A percentile compares a stretch with the other conserved stretches of the same genome.
Evolutionary conservation across 148 eudicot species (phyloP).

Genomic region (Fagopyrum esculentum): DNA sequence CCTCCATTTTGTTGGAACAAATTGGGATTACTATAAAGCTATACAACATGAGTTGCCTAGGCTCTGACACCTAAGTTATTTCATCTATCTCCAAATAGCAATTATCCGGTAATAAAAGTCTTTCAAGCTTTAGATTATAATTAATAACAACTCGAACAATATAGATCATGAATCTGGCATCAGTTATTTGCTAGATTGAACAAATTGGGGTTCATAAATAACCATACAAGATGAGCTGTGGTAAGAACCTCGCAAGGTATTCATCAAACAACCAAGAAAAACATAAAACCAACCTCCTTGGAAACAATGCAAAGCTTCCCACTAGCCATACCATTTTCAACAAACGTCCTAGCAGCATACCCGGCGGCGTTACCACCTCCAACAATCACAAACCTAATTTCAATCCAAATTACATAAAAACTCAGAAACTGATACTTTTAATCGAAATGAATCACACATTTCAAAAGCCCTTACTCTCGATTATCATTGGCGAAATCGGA

Average conservation of each 20-base stretch:
- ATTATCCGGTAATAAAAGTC: too few species aligned
- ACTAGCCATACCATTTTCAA: constrained; percentile 82
- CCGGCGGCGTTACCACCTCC: constrained; percentile 99
- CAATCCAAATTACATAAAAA: not conserved
- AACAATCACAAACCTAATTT: constrained; percentile 72
- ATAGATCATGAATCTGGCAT: too few species aligned
- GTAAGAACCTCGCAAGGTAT: not conserved
- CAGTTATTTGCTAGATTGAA: too few species aligned
- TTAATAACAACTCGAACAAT: too few species aligned
- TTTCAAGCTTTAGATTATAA: too few species aligned
- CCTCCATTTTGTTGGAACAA: not conserved
- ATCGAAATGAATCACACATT: not conserved
- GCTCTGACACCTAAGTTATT: too few species aligned
- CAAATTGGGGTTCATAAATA: too few species aligned
- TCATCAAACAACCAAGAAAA: not conserved
- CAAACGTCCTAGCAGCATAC: constrained; percentile 86
- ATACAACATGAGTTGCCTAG: too few species aligned
- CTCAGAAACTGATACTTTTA: not conserved
- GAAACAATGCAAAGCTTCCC: constrained; percentile 93
- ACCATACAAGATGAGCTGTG: too few species aligned
- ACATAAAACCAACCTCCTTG: constrained; percentile 53
- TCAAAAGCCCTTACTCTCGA: constrained; percentile 48
- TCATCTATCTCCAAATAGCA: too few species aligned
- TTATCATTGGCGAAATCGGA: constrained; percentile 73
- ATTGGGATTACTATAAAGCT: not conserved